phyloP scores from a whole-genome alignment of 768 basidiomycete species.

The Inosperma sp. region DNA sequence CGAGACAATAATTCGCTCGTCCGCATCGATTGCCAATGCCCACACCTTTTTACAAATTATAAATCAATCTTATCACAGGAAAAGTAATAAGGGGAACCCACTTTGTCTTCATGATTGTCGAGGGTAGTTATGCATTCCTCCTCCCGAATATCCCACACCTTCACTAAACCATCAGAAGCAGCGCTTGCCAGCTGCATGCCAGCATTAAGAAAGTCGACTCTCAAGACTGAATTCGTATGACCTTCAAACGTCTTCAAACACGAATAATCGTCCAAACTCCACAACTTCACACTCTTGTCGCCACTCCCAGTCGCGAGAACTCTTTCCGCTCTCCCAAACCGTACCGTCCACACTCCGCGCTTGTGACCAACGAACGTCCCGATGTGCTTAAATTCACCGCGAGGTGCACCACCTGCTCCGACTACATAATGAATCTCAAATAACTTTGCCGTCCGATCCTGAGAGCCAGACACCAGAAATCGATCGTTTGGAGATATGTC shows the following conservation, averaged over 20 bases:
- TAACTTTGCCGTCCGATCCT: conserved; percentile 91
- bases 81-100: conserved; percentile 29
- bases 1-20: conserved; percentile 83
- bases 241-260: conserved; percentile 98
- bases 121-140: conserved; percentile 86
- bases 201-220: conserved; percentile 83
- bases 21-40: conserved; percentile 80
- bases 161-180: conserved; percentile 92
- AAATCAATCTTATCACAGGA: background rate
- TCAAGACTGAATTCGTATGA: conserved; percentile 92
- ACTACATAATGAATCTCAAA: conserved; percentile 65
- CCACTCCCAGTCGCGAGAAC: conserved; percentile 91
- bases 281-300: conserved; percentile 90
- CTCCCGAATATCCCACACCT: conserved; percentile 88
- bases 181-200: conserved; percentile 86
- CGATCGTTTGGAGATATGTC: conserved; percentile 89
- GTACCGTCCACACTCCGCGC: conserved; percentile 92
- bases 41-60: conserved; percentile 67
- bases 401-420: conserved; percentile 39
- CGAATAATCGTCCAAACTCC: conserved; percentile 90
- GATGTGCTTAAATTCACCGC: conserved; percentile 67
- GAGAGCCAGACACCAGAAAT: conserved; percentile 88
- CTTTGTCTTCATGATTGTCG: conserved; percentile 98
- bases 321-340: conserved; percentile 78
- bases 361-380: conserved; percentile 96